Evolutionary conservation across 2,329 filamentous ascomycete species (phyloP).

Genomic region (Claviceps capensis): DNA sequence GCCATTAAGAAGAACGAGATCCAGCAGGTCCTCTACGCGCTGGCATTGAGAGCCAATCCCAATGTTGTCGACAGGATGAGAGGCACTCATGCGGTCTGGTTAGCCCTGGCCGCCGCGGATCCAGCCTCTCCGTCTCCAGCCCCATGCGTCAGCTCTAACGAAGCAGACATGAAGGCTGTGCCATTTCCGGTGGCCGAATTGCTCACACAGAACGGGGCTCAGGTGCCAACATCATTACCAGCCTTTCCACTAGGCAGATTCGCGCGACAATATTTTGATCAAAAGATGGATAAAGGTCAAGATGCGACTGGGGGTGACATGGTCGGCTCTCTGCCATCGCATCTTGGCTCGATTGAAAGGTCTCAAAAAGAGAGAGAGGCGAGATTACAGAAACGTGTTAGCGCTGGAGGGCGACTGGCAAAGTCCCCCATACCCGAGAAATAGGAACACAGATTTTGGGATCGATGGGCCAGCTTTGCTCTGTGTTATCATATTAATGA

Average conservation of each 20-base stretch:
- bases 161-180: slow-evolving; percentile 37
- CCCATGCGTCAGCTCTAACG: slow-evolving; percentile 26
- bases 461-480: slow-evolving; percentile 23
- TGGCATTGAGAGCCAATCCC: slow-evolving; percentile 75
- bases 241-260: slow-evolving; percentile 72
- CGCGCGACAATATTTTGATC: slow-evolving; percentile 73
- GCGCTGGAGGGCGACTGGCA: slow-evolving; percentile 60
- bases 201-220: slow-evolving; percentile 83
- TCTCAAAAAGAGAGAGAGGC: slow-evolving; percentile 50
- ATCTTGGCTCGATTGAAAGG: slow-evolving; percentile 30
- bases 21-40: slow-evolving; percentile 78
- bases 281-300: slow-evolving; percentile 44
- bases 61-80: slow-evolving; percentile 78
- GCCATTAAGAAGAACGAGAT: slow-evolving; percentile 96
- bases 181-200: slow-evolving; percentile 86
- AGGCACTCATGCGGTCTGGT: slow-evolving; percentile 76
- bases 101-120: slow-evolving; percentile 85
- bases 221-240: slow-evolving; percentile 62
- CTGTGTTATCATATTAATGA: slow-evolving; percentile 24
- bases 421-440: slow-evolving; percentile 50
- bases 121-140: slow-evolving; percentile 59
- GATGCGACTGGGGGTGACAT: slow-evolving; percentile 38
- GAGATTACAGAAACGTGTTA: slow-evolving; percentile 64
- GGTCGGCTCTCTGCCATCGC: slow-evolving; percentile 44
- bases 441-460: slow-evolving; percentile 33